These are phyloP conservation scores for Lablab purpureus DNA, from an alignment of 306 rosid genomes.

Conservation along the genomic window DNA sequence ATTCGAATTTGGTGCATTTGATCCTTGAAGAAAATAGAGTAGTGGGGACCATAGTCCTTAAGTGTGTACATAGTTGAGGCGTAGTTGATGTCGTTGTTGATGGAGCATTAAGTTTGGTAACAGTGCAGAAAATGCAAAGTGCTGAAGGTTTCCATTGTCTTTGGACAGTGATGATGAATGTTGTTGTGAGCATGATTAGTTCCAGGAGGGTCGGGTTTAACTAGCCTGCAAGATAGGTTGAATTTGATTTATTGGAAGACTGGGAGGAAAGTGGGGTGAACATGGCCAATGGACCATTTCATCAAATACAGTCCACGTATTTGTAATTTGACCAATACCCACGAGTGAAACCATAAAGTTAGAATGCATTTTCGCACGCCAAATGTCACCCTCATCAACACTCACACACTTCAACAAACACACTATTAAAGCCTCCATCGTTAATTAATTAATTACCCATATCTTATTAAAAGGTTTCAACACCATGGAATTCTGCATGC, in stretches of 20 bases:
- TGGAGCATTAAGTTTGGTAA: constrained; percentile 52
- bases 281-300: constrained; percentile 1
- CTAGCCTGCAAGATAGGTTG: constrained; percentile 28
- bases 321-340: constrained; percentile 23
- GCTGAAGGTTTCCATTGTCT: constrained; percentile 46
- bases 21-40: constrained; percentile 26
- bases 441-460: not conserved
- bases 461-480: constrained; percentile 26
- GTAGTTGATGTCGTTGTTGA: constrained; percentile 46
- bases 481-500: not conserved
- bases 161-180: constrained; percentile 44
- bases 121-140: constrained; percentile 49
- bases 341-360: constrained; percentile 32
- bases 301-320: constrained; percentile 30
- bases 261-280: constrained; percentile 21
- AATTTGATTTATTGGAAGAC: constrained; percentile 38
- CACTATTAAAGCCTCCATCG: not conserved
- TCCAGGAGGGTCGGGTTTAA: constrained; percentile 32
- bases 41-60: constrained; percentile 56
- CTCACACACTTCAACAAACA: not conserved
- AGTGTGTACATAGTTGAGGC: constrained; percentile 37
- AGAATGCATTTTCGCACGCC: constrained; percentile 39
- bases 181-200: constrained; percentile 46
- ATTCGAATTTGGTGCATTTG: constrained; percentile 5
- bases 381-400: constrained; percentile 43